Evolutionary conservation across 163 green algal species (phyloP).

Genomic region (Scenedesmus sp.): DNA sequence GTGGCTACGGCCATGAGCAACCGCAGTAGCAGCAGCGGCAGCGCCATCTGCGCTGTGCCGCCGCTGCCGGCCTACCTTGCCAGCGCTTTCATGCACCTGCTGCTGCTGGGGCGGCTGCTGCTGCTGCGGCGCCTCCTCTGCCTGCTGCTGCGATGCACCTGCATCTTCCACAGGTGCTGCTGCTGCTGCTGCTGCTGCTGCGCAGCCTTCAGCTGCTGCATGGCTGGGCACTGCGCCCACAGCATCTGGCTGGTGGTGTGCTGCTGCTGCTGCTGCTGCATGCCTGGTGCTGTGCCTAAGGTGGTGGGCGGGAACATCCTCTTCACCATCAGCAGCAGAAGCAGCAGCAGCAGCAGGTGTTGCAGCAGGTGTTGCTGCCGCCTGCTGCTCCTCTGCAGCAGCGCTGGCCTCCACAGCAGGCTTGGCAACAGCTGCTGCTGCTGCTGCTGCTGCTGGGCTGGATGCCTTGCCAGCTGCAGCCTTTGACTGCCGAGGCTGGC

Average conservation of each 20-base stretch:
- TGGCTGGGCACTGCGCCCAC: not conserved
- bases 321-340: not conserved
- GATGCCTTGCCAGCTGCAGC: not conserved
- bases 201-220: not conserved
- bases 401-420: constrained; percentile 8
- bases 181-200: constrained; percentile 29
- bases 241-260: not conserved
- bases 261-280: constrained; percentile 21
- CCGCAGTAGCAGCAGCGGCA: not conserved
- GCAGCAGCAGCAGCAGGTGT: constrained; percentile 1
- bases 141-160: constrained; percentile 25
- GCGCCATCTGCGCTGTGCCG: not conserved
- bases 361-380: not conserved
- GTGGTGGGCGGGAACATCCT: not conserved
- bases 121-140: not conserved
- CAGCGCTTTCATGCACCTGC: not conserved
- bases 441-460: not conserved
- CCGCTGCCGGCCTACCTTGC: not conserved
- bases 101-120: constrained; percentile 22
- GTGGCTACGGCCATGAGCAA: not conserved
- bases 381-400: not conserved
- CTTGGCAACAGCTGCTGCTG: not conserved
- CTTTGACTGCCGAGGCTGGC: not conserved
- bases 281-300: not conserved
- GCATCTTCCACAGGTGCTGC: not conserved